phyloP scores from a whole-genome alignment of 495 filamentous ascomycete species.

The Penicillium soppii region DNA sequence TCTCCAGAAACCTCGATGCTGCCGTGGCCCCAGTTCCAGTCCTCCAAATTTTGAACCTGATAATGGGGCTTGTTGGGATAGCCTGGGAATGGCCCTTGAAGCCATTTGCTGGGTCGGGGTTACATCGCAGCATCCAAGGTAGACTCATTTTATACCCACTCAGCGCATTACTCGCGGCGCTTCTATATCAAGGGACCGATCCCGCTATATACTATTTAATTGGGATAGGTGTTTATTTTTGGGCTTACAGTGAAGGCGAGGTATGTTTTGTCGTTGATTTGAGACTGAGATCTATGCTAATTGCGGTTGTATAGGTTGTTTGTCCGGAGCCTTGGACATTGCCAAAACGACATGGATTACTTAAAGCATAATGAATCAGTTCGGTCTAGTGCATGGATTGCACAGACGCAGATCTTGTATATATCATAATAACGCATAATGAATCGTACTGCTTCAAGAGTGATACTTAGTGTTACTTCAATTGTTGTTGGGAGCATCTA shows the following conservation, averaged over 20 bases:
- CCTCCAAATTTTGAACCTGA: constrained; percentile 92
- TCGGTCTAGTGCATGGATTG: constrained; percentile 12
- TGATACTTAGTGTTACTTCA: not conserved
- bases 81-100: constrained; percentile 90
- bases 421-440: constrained; percentile 14
- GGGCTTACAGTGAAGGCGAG: constrained; percentile 97
- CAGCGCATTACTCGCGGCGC: constrained; percentile 65
- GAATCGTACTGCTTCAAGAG: constrained; percentile 5
- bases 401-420: constrained; percentile 18
- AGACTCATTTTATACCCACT: constrained; percentile 83
- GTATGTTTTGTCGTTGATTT: constrained; percentile 47
- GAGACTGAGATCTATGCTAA: constrained; percentile 12
- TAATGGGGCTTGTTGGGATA: constrained; percentile 76
- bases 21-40: constrained; percentile 85
- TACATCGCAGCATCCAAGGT: constrained; percentile 86
- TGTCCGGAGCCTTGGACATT: constrained; percentile 60
- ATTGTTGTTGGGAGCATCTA: not conserved
- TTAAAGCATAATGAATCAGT: constrained; percentile 29
- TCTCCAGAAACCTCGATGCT: constrained; percentile 84
- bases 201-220: constrained; percentile 89
- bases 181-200: constrained; percentile 92
- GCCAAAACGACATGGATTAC: constrained; percentile 31
- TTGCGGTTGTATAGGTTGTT: constrained; percentile 39
- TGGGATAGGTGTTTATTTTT: constrained; percentile 87
- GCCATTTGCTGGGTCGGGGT: constrained; percentile 57